Conservation (phyloP, 202 grass and related monocot genomes). For the Schoenoplectus tabernaemontani region DNA sequence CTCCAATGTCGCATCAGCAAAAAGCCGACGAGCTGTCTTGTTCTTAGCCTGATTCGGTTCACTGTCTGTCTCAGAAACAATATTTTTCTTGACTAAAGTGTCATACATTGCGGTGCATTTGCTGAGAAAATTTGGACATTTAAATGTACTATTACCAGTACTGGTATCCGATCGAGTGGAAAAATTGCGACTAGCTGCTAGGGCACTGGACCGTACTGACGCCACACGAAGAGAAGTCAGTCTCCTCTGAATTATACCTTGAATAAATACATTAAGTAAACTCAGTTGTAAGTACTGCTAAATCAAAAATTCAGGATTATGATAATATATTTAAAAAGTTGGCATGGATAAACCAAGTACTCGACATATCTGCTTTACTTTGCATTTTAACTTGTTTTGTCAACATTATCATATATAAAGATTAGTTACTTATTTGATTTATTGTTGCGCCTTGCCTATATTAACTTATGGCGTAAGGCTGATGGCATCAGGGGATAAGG, state of each 20-base stretch:
- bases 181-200: slow-evolving; percentile 34
- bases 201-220: slow-evolving; percentile 32
- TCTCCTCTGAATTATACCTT: slow-evolving; percentile 37
- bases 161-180: not conserved
- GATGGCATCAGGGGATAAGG: not conserved
- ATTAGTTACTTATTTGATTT: not conserved
- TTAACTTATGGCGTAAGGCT: not conserved
- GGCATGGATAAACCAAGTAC: not conserved
- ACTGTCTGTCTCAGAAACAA: slow-evolving; percentile 28
- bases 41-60: slow-evolving; percentile 43
- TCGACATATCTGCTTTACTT: not conserved
- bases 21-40: slow-evolving; percentile 64
- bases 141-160: slow-evolving; percentile 20
- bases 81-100: slow-evolving; percentile 23
- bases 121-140: slow-evolving; percentile 22
- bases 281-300: slow-evolving; percentile 20
- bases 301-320: slow-evolving; percentile 10
- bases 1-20: slow-evolving; percentile 39
- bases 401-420: not conserved
- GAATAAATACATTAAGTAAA: not conserved
- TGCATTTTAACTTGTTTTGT: not conserved
- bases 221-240: slow-evolving; percentile 24
- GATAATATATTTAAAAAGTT: not conserved
- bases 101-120: slow-evolving; percentile 27
- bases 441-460: not conserved